phyloP scores from a whole-genome alignment of 208 protist species.

The Leishmania amazonensis region DNA sequence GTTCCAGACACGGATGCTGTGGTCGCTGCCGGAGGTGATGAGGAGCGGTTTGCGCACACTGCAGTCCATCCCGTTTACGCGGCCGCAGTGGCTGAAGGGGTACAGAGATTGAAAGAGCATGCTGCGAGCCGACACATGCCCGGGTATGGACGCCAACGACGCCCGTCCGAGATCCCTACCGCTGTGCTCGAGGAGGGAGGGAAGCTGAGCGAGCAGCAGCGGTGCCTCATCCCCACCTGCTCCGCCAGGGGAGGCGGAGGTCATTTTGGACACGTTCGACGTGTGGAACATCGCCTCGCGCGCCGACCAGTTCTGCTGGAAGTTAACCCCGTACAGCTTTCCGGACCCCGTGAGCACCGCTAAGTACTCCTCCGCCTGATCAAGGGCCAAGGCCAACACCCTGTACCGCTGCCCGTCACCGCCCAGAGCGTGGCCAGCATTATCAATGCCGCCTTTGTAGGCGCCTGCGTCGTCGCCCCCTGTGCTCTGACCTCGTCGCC shows the following conservation, averaged over 20 bases:
- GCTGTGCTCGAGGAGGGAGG: not conserved
- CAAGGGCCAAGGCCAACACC: slow-evolving; percentile 61
- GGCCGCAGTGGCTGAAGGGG: slow-evolving; percentile 80
- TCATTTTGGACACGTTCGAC: not conserved
- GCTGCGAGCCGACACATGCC: slow-evolving; percentile 20
- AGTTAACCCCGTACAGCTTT: slow-evolving; percentile 67
- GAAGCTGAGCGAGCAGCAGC: not conserved
- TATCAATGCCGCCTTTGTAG: not conserved
- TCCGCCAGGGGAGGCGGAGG: not conserved
- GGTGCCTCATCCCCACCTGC: not conserved
- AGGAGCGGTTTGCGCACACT: slow-evolving; percentile 95
- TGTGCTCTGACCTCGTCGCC: no score
- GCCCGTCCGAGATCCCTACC: not conserved
- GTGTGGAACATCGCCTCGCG: slow-evolving; percentile 25
- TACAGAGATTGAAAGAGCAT: slow-evolving; percentile 72
- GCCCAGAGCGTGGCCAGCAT: slow-evolving; percentile 5
- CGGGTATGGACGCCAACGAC: slow-evolving; percentile 4
- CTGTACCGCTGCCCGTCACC: slow-evolving; percentile 5
- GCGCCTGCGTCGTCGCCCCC: not conserved
- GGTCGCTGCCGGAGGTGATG: slow-evolving; percentile 91
- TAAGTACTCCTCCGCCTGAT: slow-evolving; percentile 71
- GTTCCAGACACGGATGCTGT: slow-evolving; percentile 96
- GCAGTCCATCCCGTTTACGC: slow-evolving; percentile 92
- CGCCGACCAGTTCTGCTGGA: slow-evolving; percentile 48
- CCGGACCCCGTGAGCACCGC: slow-evolving; percentile 62